phyloP scores from a whole-genome alignment of 2,329 filamentous ascomycete species.

The Aureobasidium namibiae region DNA sequence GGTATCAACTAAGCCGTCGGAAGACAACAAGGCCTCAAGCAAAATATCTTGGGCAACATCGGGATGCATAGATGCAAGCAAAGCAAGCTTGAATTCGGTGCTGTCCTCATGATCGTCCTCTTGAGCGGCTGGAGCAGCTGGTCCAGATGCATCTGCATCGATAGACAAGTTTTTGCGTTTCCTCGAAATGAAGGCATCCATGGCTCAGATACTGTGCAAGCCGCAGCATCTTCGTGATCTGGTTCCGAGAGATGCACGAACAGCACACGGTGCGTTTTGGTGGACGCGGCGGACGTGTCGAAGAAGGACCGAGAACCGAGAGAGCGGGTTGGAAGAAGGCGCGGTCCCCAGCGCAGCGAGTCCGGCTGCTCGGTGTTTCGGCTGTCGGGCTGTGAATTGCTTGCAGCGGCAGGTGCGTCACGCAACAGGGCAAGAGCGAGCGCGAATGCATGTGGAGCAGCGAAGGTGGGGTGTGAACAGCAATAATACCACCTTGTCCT shows the following conservation, averaged over 20 bases:
- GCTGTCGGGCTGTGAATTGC: background rate
- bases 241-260: background rate
- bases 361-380: background rate
- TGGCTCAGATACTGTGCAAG: conserved; percentile 7
- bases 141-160: background rate
- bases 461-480: conserved; percentile 2
- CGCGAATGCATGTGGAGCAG: background rate
- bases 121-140: background rate
- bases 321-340: background rate
- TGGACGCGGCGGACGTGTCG: background rate
- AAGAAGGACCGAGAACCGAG: background rate
- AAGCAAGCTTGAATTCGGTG: conserved; percentile 82
- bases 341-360: background rate
- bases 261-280: background rate
- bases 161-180: conserved; percentile 19
- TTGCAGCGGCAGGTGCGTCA: background rate
- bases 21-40: conserved; percentile 69
- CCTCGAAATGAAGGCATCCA: conserved; percentile 23
- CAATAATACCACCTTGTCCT: background rate
- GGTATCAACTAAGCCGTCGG: conserved; percentile 65
- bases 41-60: conserved; percentile 55
- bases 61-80: conserved; percentile 71
- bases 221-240: background rate
- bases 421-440: background rate
- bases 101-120: conserved; percentile 56